Evolutionary conservation across 148 eudicot genomes (phyloP).

Genomic region (Silene uniflora): DNA sequence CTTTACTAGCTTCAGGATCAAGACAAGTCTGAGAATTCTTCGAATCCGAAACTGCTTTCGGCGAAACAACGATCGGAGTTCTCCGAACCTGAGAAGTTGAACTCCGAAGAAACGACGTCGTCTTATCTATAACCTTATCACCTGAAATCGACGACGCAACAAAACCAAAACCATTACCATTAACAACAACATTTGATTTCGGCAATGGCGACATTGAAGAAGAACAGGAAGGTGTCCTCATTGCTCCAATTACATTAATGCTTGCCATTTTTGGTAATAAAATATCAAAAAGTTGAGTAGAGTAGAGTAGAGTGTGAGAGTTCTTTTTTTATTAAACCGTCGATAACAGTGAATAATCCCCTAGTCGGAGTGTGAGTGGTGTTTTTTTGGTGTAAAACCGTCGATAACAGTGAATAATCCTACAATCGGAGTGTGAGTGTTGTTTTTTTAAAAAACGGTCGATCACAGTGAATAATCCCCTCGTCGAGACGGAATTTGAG

Average conservation of each 20-base stretch:
- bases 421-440: too few relatives aligned
- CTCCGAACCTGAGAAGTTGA: neutral
- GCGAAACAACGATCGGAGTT: constrained; percentile 48
- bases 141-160: constrained; percentile 49
- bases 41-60: constrained; percentile 88
- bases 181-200: neutral
- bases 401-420: too few relatives aligned
- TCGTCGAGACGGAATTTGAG: neutral
- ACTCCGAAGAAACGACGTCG: constrained; percentile 1
- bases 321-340: too few relatives aligned
- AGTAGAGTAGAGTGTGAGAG: too few relatives aligned
- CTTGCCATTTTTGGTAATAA: constrained; percentile 11
- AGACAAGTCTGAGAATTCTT: constrained; percentile 94
- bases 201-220: constrained; percentile 2
- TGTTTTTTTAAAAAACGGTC: too few relatives aligned
- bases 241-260: constrained; percentile 2
- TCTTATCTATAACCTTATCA: constrained; percentile 24
- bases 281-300: too few relatives aligned
- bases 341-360: too few relatives aligned
- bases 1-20: constrained; percentile 94
- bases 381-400: too few relatives aligned
- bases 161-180: constrained; percentile 5
- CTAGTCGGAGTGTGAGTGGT: too few relatives aligned
- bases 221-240: neutral
- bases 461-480: too few relatives aligned